Conservation (phyloP, 768 basidiomycete species). For the Mycena leptocephala region DNA sequence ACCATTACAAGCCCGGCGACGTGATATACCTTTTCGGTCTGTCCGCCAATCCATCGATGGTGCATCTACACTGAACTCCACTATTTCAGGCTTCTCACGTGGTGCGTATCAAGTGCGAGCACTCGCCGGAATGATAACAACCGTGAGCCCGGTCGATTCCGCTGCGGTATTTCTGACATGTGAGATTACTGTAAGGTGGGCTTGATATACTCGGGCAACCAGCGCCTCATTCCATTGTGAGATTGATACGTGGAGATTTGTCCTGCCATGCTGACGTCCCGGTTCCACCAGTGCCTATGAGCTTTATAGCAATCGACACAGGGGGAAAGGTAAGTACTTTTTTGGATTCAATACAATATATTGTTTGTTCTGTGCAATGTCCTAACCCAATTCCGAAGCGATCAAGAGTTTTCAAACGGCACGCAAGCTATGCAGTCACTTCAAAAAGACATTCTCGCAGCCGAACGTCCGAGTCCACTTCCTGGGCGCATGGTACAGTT, state of each 20-base stretch:
- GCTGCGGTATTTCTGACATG: no score
- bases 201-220: not conserved
- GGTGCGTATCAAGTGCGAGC: constrained; percentile 17
- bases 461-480: constrained; percentile 48
- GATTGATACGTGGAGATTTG: not conserved
- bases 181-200: not conserved
- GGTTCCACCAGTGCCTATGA: constrained; percentile 26
- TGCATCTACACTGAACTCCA: not conserved
- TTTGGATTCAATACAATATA: no score
- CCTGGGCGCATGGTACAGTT: constrained; percentile 50
- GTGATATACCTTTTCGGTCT: constrained; percentile 9
- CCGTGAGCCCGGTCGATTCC: not conserved
- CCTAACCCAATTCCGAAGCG: not conserved
- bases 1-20: constrained; percentile 2
- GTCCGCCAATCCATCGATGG: not conserved
- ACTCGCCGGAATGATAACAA: constrained; percentile 7
- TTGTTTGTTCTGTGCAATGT: not conserved
- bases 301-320: not conserved
- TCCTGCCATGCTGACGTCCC: not conserved
- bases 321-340: not conserved
- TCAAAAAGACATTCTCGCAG: constrained; percentile 48
- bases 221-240: not conserved
- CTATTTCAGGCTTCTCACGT: constrained; percentile 4
- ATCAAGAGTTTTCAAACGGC: not conserved
- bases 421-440: constrained; percentile 15